phyloP scores from a whole-genome alignment of 805 yeast species.

The Millerago galiae region DNA sequence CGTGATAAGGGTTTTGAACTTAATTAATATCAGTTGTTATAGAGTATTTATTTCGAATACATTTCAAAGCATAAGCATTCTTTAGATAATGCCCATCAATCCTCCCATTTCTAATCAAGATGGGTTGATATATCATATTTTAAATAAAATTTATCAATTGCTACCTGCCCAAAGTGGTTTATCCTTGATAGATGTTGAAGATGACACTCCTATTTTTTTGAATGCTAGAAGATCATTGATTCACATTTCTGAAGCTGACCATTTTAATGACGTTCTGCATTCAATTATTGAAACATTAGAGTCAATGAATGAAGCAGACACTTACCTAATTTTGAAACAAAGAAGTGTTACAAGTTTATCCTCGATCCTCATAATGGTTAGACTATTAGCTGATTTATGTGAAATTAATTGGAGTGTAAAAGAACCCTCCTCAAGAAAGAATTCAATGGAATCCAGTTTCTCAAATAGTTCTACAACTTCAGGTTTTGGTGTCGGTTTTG shows the following conservation, averaged over 20 bases:
- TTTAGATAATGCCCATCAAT: constrained; percentile 7
- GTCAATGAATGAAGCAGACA: constrained; percentile 24
- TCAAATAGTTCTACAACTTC: constrained; percentile 19
- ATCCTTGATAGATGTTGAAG: constrained; percentile 30
- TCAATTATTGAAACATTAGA: constrained; percentile 23
- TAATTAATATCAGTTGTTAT: not conserved
- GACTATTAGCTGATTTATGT: constrained; percentile 34
- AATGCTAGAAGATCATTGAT: constrained; percentile 29
- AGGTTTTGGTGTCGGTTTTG: constrained; percentile 24
- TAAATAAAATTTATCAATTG: constrained; percentile 26
- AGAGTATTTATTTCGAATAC: too few species aligned
- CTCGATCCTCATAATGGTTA: constrained; percentile 31
- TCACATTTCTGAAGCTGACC: constrained; percentile 23
- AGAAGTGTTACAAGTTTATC: constrained; percentile 23
- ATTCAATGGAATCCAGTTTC: constrained; percentile 17
- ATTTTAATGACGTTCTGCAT: constrained; percentile 26
- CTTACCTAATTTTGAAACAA: constrained; percentile 22
- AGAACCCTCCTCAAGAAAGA: constrained; percentile 20
- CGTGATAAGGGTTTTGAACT: constrained; percentile 2
- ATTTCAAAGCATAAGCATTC: constrained; percentile 3
- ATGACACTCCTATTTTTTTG: constrained; percentile 27
- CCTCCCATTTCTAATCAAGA: constrained; percentile 3
- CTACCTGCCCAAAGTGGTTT: constrained; percentile 33
- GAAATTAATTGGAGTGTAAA: constrained; percentile 34
- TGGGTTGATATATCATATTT: constrained; percentile 30